Evolutionary conservation across 2,329 filamentous ascomycete genomes (phyloP), one percentile per base, ranked within the genome.

Genomic region (Scolecobasidium constrictum): DNA sequence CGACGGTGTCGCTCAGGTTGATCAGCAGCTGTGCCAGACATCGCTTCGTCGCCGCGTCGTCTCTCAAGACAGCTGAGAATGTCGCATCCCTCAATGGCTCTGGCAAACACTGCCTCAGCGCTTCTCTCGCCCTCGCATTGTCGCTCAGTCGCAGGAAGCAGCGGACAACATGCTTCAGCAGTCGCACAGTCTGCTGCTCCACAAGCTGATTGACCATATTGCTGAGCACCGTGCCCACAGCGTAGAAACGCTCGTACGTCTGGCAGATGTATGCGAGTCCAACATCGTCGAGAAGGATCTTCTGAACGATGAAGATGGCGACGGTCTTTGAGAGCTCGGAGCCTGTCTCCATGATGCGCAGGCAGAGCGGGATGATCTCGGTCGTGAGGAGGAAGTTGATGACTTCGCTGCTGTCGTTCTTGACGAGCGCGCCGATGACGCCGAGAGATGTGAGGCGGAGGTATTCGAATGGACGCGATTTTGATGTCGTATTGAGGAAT

Each of bases 171-270:
- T 98, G 92, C 74, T 98, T 98, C 18, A 98, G 77, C 37, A 98
- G 72, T 41, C 92, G 77, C 21, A 94, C 92, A 1, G 92, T 98
- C 66, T 98, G 92, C 58, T 94, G 90, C 64, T 98, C 92, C 31
- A 96, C 92, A 28, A 98, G 75, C 66, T 96, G 90, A 42, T 83
- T 87, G 45, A 98, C 92, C 92, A 98, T 98, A 60, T 96, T 98
- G 68, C 86, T 94, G 31, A 98, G 70, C 4, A 98, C 92, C 1
- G 92, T 98, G 4, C 92, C 92, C 4, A 98, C 92, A 5, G 92
- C 92, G 54, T 96, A 98, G 65, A 98, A 98, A 16, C 92, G 78
- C 69, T 98, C 92, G 56, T 98, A 98, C 1, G 92, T 98, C 50
- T 93, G 90, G 65, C 92, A 98, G 46, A 98, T 98, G 64, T 98